These are phyloP conservation scores for Mimosa bimucronata DNA, from an alignment of 306 rosid species.

Conservation along the genomic window DNA sequence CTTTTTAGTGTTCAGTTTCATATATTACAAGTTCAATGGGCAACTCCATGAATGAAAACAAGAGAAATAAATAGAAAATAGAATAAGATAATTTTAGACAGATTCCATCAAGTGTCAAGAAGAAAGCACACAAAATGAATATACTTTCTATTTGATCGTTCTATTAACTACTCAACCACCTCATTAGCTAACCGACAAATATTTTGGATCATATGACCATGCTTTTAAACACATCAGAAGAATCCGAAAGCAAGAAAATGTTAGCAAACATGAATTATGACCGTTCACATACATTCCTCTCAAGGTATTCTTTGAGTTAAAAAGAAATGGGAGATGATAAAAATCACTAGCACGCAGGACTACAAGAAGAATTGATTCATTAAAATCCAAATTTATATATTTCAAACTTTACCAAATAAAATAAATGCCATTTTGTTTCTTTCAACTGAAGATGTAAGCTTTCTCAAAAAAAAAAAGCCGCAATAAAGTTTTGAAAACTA, in stretches of 20 bases:
- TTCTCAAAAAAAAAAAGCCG: no score
- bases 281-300: not conserved
- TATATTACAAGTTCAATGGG: not conserved
- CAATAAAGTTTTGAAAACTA: no score
- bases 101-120: not conserved
- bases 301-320: not conserved
- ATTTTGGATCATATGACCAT: not conserved
- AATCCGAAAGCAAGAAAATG: conserved; percentile 1
- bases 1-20: not conserved
- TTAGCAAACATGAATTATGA: not conserved
- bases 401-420: no score
- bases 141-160: not conserved
- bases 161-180: not conserved
- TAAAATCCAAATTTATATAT: not conserved
- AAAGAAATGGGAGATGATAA: not conserved
- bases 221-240: not conserved
- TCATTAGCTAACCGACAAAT: not conserved
- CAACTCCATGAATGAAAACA: not conserved
- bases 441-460: no score
- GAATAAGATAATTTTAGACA: no score
- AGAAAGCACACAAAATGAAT: not conserved
- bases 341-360: not conserved
- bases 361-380: not conserved
- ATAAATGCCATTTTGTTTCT: no score
- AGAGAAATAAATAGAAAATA: not conserved